These are phyloP conservation scores for Suillus decipiens DNA, from an alignment of 768 basidiomycete genomes.

Conservation along the genomic window DNA sequence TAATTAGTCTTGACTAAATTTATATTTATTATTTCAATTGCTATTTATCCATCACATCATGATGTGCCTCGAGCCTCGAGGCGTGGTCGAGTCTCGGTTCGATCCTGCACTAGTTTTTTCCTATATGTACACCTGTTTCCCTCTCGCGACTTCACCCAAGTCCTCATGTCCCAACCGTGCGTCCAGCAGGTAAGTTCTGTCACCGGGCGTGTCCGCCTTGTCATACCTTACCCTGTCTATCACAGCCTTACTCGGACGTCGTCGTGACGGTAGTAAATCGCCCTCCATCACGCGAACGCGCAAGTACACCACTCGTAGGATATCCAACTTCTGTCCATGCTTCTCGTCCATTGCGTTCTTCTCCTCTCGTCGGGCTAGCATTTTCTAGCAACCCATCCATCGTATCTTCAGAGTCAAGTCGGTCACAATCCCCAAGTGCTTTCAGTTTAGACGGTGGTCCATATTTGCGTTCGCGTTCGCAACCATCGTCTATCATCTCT, in stretches of 20 bases:
- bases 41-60: neutral
- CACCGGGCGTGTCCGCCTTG: neutral
- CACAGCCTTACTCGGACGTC: neutral
- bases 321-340: slow-evolving; percentile 9
- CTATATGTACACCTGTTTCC: slow-evolving; percentile 6
- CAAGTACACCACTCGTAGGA: neutral
- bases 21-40: neutral
- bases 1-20: neutral
- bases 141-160: neutral
- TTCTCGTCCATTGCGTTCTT: slow-evolving; percentile 33
- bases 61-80: slow-evolving; percentile 7
- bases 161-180: neutral
- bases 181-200: neutral
- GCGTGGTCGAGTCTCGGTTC: neutral
- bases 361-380: slow-evolving; percentile 28
- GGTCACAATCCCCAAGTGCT: slow-evolving; percentile 12
- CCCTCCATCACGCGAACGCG: neutral
- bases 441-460: neutral
- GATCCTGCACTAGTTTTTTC: neutral
- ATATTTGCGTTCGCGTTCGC: slow-evolving; percentile 10
- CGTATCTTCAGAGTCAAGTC: slow-evolving; percentile 25
- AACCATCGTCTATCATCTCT: slow-evolving; percentile 22
- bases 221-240: neutral
- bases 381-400: slow-evolving; percentile 29
- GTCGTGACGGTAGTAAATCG: neutral